Percentiles rank a stretch among this genome's conserved stretches.
Evolutionary conservation across 2,329 filamentous ascomycete species (phyloP).

Genomic region (Byssothecium circinans): DNA sequence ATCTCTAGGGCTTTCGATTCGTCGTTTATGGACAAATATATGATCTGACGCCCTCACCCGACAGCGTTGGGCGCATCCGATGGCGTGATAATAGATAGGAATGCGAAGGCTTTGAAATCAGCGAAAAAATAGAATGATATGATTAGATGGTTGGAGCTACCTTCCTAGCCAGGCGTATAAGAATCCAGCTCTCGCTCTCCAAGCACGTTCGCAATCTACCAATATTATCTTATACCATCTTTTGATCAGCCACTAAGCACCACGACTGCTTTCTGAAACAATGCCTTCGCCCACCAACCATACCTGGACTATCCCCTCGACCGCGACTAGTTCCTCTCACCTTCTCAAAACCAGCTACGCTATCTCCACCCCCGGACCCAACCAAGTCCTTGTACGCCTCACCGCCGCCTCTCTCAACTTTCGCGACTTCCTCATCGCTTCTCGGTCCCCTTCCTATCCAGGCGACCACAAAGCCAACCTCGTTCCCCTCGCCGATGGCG

Average conservation of each 20-base stretch:
- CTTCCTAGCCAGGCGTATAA: too few relatives aligned
- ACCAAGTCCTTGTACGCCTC: constrained; percentile 10
- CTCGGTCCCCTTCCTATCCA: constrained; percentile 17
- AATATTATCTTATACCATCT: too few relatives aligned
- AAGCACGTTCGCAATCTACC: too few relatives aligned
- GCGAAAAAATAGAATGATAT: background rate
- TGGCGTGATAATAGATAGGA: too few relatives aligned
- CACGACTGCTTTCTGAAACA: background rate
- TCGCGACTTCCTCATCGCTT: constrained; percentile 14
- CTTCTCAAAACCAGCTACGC: constrained; percentile 3
- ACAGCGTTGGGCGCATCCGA: too few relatives aligned
- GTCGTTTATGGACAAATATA: too few relatives aligned
- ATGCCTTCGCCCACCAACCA: constrained; percentile 7
- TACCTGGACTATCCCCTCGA: constrained; percentile 9
- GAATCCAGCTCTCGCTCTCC: too few relatives aligned
- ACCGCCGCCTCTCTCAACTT: constrained; percentile 12
- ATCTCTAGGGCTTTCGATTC: too few relatives aligned
- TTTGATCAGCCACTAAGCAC: too few relatives aligned
- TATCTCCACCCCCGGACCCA: constrained; percentile 7
- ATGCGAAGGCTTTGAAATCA: background rate
- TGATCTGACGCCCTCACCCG: too few relatives aligned
- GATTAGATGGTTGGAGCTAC: too few relatives aligned
- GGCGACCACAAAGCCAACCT: constrained; percentile 15
- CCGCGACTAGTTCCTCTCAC: background rate
- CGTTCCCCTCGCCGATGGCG: constrained; percentile 23